Evolutionary conservation across 2,329 filamentous ascomycete species (phyloP).

Genomic region (Colletotrichum tanaceti): DNA sequence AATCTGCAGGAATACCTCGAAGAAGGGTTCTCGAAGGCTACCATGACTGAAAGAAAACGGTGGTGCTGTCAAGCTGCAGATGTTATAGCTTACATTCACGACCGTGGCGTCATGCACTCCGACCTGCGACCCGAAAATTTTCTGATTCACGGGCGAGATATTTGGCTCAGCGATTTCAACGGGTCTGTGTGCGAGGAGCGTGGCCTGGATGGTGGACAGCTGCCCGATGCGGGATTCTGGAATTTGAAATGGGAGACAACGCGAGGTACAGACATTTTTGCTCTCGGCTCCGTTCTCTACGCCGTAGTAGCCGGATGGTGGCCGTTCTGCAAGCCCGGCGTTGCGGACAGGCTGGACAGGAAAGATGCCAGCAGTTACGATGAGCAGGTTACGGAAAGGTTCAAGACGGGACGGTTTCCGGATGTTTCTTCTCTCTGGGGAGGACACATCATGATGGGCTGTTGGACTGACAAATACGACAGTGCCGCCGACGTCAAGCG

Average conservation of each 20-base stretch:
- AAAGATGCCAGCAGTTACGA: background rate
- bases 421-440: constrained; percentile 10
- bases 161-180: no score
- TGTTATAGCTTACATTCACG: no score
- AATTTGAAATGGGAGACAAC: constrained; percentile 13
- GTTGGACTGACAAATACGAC: constrained; percentile 11
- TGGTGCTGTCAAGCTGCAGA: no score
- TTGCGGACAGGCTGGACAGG: background rate
- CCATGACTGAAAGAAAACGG: no score
- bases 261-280: constrained; percentile 11
- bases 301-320: constrained; percentile 4
- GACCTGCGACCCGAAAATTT: no score
- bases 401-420: background rate
- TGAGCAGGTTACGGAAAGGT: background rate
- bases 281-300: constrained; percentile 12
- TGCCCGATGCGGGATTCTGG: constrained; percentile 14
- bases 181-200: no score
- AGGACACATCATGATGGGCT: constrained; percentile 6
- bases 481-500: constrained; percentile 3
- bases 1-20: background rate
- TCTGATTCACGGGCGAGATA: no score
- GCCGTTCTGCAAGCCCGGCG: constrained; percentile 10
- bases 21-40: no score
- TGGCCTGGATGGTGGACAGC: no score
- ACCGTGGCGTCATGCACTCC: no score